Conservation (phyloP, 2,329 filamentous ascomycete species). For the Aaosphaeria arxii region DNA sequence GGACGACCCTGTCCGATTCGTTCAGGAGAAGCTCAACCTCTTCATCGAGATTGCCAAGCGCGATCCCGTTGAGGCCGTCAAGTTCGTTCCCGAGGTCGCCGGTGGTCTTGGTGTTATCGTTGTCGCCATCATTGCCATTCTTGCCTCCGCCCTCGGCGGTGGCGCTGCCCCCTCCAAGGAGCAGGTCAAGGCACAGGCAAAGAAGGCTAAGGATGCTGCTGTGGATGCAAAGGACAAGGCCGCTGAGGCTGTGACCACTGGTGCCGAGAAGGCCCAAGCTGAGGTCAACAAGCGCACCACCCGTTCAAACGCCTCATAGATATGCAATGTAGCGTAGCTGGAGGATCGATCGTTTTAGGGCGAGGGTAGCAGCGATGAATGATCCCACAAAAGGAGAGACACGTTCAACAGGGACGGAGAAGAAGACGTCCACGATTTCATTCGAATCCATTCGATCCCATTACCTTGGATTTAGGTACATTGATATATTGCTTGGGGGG, state of each 20-base stretch:
- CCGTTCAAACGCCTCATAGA: constrained; percentile 35
- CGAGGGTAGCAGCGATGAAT: background rate
- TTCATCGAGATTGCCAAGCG: constrained; percentile 83
- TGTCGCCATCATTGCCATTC: constrained; percentile 67
- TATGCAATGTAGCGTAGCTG: background rate
- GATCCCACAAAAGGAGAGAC: background rate
- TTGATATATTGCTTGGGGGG: constrained; percentile 21
- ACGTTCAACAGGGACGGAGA: constrained; percentile 2
- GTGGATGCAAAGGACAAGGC: constrained; percentile 65
- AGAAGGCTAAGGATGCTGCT: constrained; percentile 72
- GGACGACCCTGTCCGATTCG: constrained; percentile 82
- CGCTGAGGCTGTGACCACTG: constrained; percentile 59
- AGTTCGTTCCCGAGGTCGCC: constrained; percentile 88
- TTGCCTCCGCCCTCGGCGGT: constrained; percentile 66
- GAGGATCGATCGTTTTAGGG: background rate
- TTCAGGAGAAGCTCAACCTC: constrained; percentile 89
- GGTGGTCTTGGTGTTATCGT: constrained; percentile 71
- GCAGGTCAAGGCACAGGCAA: constrained; percentile 68
- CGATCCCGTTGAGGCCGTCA: constrained; percentile 79
- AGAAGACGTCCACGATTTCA: background rate
- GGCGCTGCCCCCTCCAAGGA: constrained; percentile 62
- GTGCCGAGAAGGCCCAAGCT: constrained; percentile 72
- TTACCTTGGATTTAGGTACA: constrained; percentile 19
- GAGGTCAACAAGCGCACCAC: constrained; percentile 62
- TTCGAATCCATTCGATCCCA: too few species aligned